These are phyloP conservation scores for Pythium scleroteichum DNA, from an alignment of 352 stramenopile genomes.

Conservation along the genomic window DNA sequence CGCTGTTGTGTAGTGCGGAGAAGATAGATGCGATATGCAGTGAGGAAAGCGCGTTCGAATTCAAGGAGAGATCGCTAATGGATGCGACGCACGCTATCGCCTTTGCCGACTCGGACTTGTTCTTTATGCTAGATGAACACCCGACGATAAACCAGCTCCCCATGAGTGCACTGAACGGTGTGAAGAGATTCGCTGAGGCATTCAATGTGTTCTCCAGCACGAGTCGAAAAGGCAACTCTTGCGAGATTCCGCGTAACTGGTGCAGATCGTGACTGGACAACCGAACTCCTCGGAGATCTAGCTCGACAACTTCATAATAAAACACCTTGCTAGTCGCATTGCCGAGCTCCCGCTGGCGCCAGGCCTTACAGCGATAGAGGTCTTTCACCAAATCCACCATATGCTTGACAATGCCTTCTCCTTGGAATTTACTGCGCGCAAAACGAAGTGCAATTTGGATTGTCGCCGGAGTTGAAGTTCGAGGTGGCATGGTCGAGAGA, in stretches of 20 bases:
- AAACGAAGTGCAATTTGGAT: constrained; percentile 40
- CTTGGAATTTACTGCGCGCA: constrained; percentile 10
- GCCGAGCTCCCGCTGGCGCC: constrained; percentile 8
- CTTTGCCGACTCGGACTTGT: not conserved
- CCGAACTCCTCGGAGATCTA: constrained; percentile 11
- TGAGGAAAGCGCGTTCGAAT: constrained; percentile 32
- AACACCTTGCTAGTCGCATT: constrained; percentile 12
- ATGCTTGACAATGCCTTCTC: not conserved
- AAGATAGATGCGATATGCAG: constrained; percentile 41
- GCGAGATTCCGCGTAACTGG: not conserved
- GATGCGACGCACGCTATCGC: not conserved
- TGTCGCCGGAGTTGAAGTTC: not conserved
- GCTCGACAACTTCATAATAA: constrained; percentile 16
- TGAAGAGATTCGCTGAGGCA: not conserved
- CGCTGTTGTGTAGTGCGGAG: constrained; percentile 30
- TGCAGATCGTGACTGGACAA: not conserved
- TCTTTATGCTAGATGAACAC: not conserved
- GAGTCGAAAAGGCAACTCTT: constrained; percentile 17
- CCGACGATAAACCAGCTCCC: constrained; percentile 29
- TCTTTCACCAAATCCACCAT: constrained; percentile 4
- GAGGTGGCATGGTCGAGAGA: constrained; percentile 18
- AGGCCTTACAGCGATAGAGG: not conserved
- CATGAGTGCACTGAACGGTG: constrained; percentile 32
- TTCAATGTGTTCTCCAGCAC: constrained; percentile 28
- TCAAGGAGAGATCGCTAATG: constrained; percentile 26